These are phyloP conservation scores for Gossypium laxum DNA, from an alignment of 441 rosid genomes.

Conservation along the genomic window DNA sequence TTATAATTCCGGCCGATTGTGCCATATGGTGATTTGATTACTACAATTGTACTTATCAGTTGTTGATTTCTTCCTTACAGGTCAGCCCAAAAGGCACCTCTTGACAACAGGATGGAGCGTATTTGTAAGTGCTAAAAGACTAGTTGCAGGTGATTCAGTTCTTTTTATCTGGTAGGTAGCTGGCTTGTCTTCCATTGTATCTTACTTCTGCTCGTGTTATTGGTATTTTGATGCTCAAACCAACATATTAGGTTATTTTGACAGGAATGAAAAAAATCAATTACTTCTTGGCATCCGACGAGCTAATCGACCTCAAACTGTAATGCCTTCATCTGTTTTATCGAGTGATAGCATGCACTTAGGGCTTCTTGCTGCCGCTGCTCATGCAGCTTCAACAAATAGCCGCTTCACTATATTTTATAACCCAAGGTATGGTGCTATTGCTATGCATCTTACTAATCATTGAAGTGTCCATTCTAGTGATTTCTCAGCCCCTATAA, in stretches of 20 bases:
- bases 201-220: not conserved
- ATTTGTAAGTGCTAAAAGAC: slow-evolving; percentile 89
- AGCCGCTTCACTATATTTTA: slow-evolving; percentile 89
- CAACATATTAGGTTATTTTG: slow-evolving; percentile 12
- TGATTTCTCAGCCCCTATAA: not conserved
- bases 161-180: slow-evolving; percentile 82
- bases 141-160: slow-evolving; percentile 91
- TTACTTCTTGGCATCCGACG: slow-evolving; percentile 87
- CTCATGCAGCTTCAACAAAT: slow-evolving; percentile 91
- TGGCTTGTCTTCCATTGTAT: slow-evolving; percentile 4
- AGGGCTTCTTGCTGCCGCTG: slow-evolving; percentile 97
- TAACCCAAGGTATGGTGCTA: slow-evolving; percentile 63
- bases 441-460: not conserved
- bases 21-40: not conserved
- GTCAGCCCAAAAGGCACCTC: slow-evolving; percentile 95
- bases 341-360: slow-evolving; percentile 98
- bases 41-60: not conserved
- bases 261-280: slow-evolving; percentile 90
- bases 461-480: not conserved
- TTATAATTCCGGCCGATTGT: not conserved
- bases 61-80: slow-evolving; percentile 30
- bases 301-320: slow-evolving; percentile 84
- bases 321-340: slow-evolving; percentile 89
- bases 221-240: slow-evolving; percentile 1
- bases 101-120: slow-evolving; percentile 99